phyloP scores from a whole-genome alignment of 2,329 filamentous ascomycete species.

The Sphaerostilbella broomeana region DNA sequence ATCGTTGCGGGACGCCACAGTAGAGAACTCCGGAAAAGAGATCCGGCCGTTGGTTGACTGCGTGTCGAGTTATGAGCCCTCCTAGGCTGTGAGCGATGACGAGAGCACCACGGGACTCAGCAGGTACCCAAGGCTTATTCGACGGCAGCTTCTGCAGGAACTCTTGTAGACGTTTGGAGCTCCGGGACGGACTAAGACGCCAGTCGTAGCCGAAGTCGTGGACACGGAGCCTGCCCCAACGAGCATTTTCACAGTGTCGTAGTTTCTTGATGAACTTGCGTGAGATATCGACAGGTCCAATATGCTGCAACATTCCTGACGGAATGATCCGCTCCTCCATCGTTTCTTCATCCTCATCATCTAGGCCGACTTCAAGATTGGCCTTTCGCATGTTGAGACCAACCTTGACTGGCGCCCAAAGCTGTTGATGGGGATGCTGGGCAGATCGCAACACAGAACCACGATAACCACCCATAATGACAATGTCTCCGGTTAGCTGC shows the following conservation, averaged over 20 bases:
- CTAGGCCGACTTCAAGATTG: slow-evolving; percentile 79
- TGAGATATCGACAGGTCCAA: slow-evolving; percentile 87
- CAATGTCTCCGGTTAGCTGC: slow-evolving; percentile 72
- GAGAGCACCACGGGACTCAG: slow-evolving; percentile 59
- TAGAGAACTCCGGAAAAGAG: slow-evolving; percentile 82
- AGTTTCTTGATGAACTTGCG: slow-evolving; percentile 74
- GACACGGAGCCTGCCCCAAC: slow-evolving; percentile 64
- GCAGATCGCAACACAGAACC: slow-evolving; percentile 84
- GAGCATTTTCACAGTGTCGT: slow-evolving; percentile 65
- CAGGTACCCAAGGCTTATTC: slow-evolving; percentile 53
- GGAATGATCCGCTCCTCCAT: slow-evolving; percentile 81
- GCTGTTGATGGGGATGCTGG: slow-evolving; percentile 72
- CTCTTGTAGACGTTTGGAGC: slow-evolving; percentile 63
- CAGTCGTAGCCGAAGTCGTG: slow-evolving; percentile 96
- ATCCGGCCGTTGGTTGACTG: slow-evolving; percentile 76
- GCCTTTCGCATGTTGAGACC: slow-evolving; percentile 87
- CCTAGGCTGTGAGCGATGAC: slow-evolving; percentile 85
- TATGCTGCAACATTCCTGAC: slow-evolving; percentile 82
- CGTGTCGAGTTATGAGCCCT: slow-evolving; percentile 80
- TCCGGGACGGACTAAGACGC: slow-evolving; percentile 73
- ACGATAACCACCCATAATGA: slow-evolving; percentile 83
- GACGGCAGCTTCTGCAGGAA: slow-evolving; percentile 70
- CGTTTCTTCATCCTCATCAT: slow-evolving; percentile 72
- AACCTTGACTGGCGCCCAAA: slow-evolving; percentile 92
- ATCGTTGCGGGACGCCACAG: slow-evolving; percentile 76